Percentiles rank a stretch among this genome's conserved stretches.
Evolutionary conservation across 345 rosid species (phyloP).

Genomic region (Mercurialis annua): DNA sequence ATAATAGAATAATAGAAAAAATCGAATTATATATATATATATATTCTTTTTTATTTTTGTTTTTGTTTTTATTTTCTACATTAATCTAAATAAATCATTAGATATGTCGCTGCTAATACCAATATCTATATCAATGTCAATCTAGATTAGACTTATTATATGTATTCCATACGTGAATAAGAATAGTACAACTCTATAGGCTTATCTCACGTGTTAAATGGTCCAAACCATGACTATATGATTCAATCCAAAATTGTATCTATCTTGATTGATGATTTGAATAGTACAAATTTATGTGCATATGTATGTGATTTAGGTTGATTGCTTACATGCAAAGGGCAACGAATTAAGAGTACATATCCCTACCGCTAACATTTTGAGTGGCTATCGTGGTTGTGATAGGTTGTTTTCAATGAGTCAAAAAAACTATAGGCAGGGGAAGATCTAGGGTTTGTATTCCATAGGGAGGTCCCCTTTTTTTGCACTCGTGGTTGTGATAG

Average conservation of each 20-base stretch:
- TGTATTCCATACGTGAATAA: neutral
- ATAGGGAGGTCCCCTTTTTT: slow-evolving; percentile 1
- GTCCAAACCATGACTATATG: neutral
- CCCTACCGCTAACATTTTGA: neutral
- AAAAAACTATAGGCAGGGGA: neutral
- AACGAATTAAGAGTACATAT: neutral
- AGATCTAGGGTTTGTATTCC: neutral
- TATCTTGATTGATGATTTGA: neutral
- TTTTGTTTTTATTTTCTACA: too few relatives aligned
- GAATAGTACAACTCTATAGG: neutral
- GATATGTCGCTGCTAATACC: too few relatives aligned
- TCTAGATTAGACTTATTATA: too few relatives aligned
- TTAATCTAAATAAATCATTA: too few relatives aligned
- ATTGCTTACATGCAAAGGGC: neutral
- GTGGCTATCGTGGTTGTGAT: neutral
- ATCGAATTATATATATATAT: too few relatives aligned
- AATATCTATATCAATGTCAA: too few relatives aligned
- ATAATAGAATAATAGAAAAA: too few relatives aligned
- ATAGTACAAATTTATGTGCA: neutral
- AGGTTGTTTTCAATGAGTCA: neutral
- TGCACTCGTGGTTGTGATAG: too few relatives aligned
- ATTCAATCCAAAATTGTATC: neutral
- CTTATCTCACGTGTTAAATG: slow-evolving; percentile 16
- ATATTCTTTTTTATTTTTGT: too few relatives aligned
- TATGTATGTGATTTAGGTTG: neutral